Percentiles rank a stretch among this genome's conserved stretches.
These are phyloP conservation scores for Chamaecrista fasciculata DNA, from an alignment of 306 rosid species.

Conservation along the genomic window DNA sequence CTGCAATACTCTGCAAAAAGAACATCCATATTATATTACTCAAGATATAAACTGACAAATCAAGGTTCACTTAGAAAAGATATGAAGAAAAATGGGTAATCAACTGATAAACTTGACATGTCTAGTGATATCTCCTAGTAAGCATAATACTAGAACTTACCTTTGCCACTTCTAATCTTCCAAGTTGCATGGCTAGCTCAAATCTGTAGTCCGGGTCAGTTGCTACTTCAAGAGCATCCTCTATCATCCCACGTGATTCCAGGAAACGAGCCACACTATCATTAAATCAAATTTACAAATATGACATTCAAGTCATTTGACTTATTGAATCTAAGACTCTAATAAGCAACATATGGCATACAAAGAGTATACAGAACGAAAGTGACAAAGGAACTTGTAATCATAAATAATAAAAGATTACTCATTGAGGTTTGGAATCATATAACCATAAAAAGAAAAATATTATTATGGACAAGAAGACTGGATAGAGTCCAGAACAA, in stretches of 20 bases:
- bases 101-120: slow-evolving; percentile 19
- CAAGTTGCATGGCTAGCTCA: slow-evolving; percentile 93
- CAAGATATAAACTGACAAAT: slow-evolving; percentile 23
- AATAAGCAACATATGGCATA: slow-evolving; percentile 16
- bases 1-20: slow-evolving; percentile 67
- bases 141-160: slow-evolving; percentile 42
- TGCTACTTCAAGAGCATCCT: slow-evolving; percentile 96
- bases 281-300: slow-evolving; percentile 30
- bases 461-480: slow-evolving; percentile 7
- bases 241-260: slow-evolving; percentile 98
- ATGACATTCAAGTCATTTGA: slow-evolving; percentile 28
- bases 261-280: slow-evolving; percentile 91
- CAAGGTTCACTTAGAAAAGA: slow-evolving; percentile 14
- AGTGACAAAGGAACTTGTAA: slow-evolving; percentile 16
- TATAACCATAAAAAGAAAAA: slow-evolving; percentile 22
- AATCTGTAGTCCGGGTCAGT: slow-evolving; percentile 96
- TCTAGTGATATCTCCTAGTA: slow-evolving; percentile 10
- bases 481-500: slow-evolving; percentile 8
- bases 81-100: background rate
- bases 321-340: slow-evolving; percentile 5
- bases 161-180: slow-evolving; percentile 89
- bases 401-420: slow-evolving; percentile 7
- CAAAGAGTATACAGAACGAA: slow-evolving; percentile 4
- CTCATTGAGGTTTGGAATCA: slow-evolving; percentile 11
- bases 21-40: slow-evolving; percentile 14